A percentile compares a stretch with the other conserved stretches of the same genome.
These are phyloP conservation scores for Arachnomyces sp. DNA, from an alignment of 2,329 filamentous ascomycete genomes.

Conservation along the genomic window DNA sequence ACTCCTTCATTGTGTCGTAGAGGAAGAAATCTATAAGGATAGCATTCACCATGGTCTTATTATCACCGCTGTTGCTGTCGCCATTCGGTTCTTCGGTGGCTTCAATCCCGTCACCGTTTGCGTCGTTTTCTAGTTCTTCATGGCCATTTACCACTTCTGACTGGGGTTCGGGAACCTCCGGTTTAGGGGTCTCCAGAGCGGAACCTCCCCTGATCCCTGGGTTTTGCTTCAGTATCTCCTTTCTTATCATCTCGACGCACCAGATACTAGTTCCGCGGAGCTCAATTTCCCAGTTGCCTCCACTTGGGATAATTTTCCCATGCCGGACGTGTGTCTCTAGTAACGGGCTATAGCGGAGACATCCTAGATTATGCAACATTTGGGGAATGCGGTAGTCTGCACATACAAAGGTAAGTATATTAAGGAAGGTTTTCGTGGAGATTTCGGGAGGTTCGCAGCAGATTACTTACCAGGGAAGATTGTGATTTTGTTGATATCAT, in stretches of 20 bases:
- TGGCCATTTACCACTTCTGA: background rate
- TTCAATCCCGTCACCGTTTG: conserved; percentile 5
- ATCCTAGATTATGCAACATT: conserved; percentile 75
- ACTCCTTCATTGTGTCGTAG: conserved; percentile 86
- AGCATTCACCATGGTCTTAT: conserved; percentile 59
- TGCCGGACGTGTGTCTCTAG: conserved; percentile 62
- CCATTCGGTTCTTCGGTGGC: conserved; percentile 8
- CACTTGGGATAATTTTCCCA: conserved; percentile 58
- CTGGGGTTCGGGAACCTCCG: conserved; percentile 3
- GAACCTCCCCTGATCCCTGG: conserved; percentile 49
- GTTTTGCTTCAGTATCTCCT: conserved; percentile 67
- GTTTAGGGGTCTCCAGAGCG: background rate
- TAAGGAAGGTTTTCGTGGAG: background rate
- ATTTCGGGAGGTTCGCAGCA: background rate
- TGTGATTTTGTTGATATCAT: conserved; percentile 89
- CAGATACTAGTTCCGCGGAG: conserved; percentile 89
- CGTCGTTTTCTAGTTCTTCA: conserved; percentile 5
- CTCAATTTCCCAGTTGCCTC: conserved; percentile 74
- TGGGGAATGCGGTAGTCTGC: conserved; percentile 90
- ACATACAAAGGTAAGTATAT: conserved; percentile 1
- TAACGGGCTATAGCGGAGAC: conserved; percentile 73
- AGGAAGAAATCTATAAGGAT: conserved; percentile 95
- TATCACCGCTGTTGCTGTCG: conserved; percentile 1
- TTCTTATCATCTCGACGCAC: conserved; percentile 81
- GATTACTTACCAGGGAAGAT: conserved; percentile 68